These are phyloP conservation scores for Fraxinus floribunda DNA, from an alignment of 305 asterid genomes.

Conservation along the genomic window DNA sequence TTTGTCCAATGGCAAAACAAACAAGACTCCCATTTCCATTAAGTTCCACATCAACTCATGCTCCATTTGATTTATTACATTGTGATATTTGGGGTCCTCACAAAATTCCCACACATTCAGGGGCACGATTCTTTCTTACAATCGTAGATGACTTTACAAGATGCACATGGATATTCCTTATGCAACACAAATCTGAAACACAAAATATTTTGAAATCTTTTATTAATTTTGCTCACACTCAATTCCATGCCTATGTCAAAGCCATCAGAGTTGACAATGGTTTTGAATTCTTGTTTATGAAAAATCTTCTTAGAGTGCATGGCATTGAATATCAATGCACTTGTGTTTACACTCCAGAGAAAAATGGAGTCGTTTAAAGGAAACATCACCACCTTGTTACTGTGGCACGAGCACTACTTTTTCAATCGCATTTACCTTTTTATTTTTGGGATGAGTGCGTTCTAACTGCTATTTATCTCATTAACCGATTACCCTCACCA, in stretches of 20 bases:
- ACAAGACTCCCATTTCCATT: background rate
- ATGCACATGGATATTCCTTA: background rate
- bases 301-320: background rate
- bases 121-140: background rate
- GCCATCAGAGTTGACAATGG: background rate
- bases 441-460: background rate
- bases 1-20: background rate
- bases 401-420: background rate
- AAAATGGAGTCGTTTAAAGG: background rate
- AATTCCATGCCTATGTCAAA: background rate
- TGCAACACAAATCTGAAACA: background rate
- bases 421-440: background rate
- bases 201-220: background rate
- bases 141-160: background rate
- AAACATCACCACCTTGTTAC: background rate
- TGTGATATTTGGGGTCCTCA: background rate
- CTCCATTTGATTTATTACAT: background rate
- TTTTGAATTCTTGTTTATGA: too few species aligned
- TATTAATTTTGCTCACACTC: background rate
- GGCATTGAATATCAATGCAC: background rate
- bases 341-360: background rate
- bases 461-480: background rate
- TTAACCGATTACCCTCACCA: background rate
- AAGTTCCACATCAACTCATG: background rate
- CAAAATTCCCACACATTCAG: background rate